Evolutionary conservation across 2,329 filamentous ascomycete genomes (phyloP).

Genomic region (Alternaria triticina): DNA sequence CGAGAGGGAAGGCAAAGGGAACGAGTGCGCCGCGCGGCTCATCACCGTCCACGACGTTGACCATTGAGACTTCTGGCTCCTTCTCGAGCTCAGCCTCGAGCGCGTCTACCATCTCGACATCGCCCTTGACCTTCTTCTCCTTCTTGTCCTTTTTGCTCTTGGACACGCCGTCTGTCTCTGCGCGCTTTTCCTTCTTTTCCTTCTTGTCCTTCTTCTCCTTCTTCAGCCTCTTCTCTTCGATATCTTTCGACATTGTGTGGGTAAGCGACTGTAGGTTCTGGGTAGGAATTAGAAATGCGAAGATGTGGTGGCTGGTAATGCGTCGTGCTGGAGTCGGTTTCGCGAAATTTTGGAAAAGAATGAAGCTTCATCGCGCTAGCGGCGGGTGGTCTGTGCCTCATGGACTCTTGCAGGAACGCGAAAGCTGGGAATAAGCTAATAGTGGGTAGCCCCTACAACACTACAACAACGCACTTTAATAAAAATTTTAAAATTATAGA

Average conservation of each 20-base stretch:
- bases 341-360: conserved; percentile 18
- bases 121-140: conserved; percentile 71
- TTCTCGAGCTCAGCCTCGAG: conserved; percentile 65
- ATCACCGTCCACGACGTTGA: conserved; percentile 51
- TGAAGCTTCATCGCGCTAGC: conserved; percentile 10
- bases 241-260: conserved; percentile 46
- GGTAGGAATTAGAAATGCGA: neutral
- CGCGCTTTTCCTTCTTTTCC: conserved; percentile 72
- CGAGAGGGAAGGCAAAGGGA: conserved; percentile 81
- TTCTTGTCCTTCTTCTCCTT: conserved; percentile 64
- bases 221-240: conserved; percentile 48
- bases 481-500: no score
- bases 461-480: no score
- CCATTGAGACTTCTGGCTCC: conserved; percentile 61
- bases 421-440: no score
- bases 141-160: conserved; percentile 65
- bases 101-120: conserved; percentile 62
- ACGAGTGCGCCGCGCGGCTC: conserved; percentile 66
- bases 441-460: no score
- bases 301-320: conserved; percentile 5
- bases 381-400: conserved; percentile 4
- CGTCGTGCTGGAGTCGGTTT: conserved; percentile 16
- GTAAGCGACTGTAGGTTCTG: conserved; percentile 2
- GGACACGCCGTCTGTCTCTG: conserved; percentile 47
- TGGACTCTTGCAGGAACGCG: no score